Conservation (phyloP, 495 filamentous ascomycete species). For the Neurospora sp. region DNA sequence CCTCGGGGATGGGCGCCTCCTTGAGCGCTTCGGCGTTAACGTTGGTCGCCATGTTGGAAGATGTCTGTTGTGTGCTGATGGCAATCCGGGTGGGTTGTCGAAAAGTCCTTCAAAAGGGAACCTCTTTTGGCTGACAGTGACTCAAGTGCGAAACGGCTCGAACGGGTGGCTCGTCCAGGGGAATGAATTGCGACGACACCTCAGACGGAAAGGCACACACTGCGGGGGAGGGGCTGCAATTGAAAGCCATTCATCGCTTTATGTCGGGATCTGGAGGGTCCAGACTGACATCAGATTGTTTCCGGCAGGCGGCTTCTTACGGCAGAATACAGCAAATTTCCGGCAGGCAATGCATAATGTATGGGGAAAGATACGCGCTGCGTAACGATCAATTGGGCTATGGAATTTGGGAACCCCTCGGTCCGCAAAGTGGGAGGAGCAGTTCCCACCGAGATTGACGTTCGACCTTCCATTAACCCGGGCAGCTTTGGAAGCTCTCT, state of each 20-base stretch:
- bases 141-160: not conserved
- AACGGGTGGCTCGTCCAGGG: not conserved
- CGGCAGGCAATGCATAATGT: not conserved
- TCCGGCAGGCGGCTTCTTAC: not conserved
- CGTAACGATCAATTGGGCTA: not conserved
- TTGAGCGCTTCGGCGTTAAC: slow-evolving; percentile 18
- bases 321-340: not conserved
- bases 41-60: slow-evolving; percentile 15
- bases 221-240: not conserved
- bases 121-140: not conserved
- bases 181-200: not conserved
- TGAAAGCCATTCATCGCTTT: not conserved
- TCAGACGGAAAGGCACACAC: not conserved
- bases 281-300: not conserved
- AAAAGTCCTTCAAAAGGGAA: not conserved
- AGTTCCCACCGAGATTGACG: not conserved
- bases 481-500: not conserved
- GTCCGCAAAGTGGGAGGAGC: not conserved
- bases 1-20: slow-evolving; percentile 16
- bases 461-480: not conserved
- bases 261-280: not conserved
- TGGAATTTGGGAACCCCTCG: not conserved
- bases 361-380: not conserved
- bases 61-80: not conserved
- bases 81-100: not conserved